Percentiles rank a stretch among this genome's conserved stretches.
Conservation (phyloP, 225 moss, liverwort and hornwort species). For the Marchantia paleacea region DNA sequence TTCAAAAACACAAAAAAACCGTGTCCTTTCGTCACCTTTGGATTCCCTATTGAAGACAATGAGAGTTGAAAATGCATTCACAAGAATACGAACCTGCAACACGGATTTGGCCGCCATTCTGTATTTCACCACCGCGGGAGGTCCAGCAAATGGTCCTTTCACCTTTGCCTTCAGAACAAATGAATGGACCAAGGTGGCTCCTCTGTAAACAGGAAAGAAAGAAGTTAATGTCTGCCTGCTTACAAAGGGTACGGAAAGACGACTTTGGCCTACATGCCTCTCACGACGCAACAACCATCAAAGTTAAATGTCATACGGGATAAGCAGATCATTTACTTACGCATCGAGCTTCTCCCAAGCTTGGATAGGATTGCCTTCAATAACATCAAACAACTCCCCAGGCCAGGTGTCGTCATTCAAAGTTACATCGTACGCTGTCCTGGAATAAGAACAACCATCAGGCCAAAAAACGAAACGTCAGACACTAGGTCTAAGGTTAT, state of each 20-base stretch:
- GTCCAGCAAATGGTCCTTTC: constrained; percentile 47
- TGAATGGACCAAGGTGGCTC: constrained; percentile 39
- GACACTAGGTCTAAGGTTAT: no score
- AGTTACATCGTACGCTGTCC: constrained; percentile 62
- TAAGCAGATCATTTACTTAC: constrained; percentile 35
- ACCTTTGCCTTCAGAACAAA: constrained; percentile 50
- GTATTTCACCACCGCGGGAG: constrained; percentile 60
- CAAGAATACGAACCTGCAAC: constrained; percentile 42
- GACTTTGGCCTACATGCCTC: no score
- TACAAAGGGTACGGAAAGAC: not conserved
- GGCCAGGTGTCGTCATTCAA: constrained; percentile 69
- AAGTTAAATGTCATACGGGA: not conserved
- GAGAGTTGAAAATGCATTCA: not conserved
- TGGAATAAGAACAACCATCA: constrained; percentile 24
- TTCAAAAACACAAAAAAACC: no score
- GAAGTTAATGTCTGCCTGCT: not conserved
- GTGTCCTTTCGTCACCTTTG: not conserved
- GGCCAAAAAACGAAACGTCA: not conserved
- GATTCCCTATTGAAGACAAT: not conserved
- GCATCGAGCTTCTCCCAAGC: constrained; percentile 68
- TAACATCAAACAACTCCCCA: constrained; percentile 41
- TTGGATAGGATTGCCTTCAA: constrained; percentile 43
- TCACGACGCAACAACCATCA: not conserved
- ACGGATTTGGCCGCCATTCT: constrained; percentile 53
- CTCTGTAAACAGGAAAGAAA: constrained; percentile 29